These are phyloP conservation scores for Tritrichomonas foetus DNA, from an alignment of 208 protist species.

Conservation along the genomic window DNA sequence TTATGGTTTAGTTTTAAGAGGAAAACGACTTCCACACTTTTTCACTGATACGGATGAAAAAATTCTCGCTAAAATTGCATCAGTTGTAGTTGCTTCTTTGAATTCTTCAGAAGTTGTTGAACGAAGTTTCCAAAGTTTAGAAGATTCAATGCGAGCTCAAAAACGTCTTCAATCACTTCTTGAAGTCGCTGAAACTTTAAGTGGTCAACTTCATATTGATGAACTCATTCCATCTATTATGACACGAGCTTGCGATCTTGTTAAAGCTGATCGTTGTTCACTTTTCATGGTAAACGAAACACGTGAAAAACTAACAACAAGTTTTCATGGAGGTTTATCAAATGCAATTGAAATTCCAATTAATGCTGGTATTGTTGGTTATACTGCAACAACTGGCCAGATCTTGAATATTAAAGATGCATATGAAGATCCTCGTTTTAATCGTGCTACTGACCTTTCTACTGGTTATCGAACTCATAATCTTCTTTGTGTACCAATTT, in stretches of 20 bases:
- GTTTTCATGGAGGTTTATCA: background rate
- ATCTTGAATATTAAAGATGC: conserved; percentile 17
- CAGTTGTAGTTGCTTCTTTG: background rate
- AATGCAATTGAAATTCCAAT: conserved; percentile 24
- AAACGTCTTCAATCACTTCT: background rate
- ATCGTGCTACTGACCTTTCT: background rate
- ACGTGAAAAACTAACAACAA: background rate
- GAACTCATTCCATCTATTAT: background rate
- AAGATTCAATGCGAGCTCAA: background rate
- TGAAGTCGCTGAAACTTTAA: background rate
- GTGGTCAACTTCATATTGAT: background rate
- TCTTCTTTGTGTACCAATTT: conserved; percentile 10
- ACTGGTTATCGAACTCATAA: conserved; percentile 21
- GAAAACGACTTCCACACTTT: background rate
- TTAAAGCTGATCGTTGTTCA: background rate
- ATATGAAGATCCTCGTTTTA: conserved; percentile 31
- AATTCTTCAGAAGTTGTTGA: background rate
- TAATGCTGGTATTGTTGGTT: conserved; percentile 10
- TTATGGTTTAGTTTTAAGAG: background rate
- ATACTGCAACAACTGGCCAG: background rate
- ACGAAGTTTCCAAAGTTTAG: background rate
- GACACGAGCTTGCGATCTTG: background rate
- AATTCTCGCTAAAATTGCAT: background rate
- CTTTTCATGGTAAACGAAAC: conserved; percentile 28
- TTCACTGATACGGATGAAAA: conserved; percentile 30